These are phyloP conservation scores for Ceratobasidium sp. DNA, from an alignment of 1,284 basidiomycete genomes.

Conservation along the genomic window DNA sequence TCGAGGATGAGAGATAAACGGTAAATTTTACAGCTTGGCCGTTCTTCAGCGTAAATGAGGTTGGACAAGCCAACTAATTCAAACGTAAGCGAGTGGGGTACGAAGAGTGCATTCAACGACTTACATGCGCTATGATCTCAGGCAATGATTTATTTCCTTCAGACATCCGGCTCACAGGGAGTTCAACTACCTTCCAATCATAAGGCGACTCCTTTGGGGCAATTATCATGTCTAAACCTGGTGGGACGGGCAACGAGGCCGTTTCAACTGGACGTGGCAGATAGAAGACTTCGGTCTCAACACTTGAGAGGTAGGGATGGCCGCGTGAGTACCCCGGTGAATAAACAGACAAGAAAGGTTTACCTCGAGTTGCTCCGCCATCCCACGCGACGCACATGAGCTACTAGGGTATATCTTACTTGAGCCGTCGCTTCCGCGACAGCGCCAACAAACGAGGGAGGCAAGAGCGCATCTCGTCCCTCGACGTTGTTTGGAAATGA, in stretches of 20 bases:
- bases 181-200: slow-evolving; percentile 14
- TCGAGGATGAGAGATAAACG: slow-evolving; percentile 22
- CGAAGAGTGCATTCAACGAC: not conserved
- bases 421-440: slow-evolving; percentile 1
- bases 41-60: not conserved
- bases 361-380: slow-evolving; percentile 29
- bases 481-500: slow-evolving; percentile 2
- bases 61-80: slow-evolving; percentile 18
- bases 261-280: slow-evolving; percentile 7
- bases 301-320: not conserved
- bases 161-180: not conserved
- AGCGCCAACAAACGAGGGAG: slow-evolving; percentile 18
- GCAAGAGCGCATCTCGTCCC: not conserved
- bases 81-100: not conserved
- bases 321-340: no score
- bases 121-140: slow-evolving; percentile 27
- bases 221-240: not conserved
- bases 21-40: not conserved
- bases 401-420: slow-evolving; percentile 13
- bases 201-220: slow-evolving; percentile 26
- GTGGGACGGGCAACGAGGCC: not conserved
- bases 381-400: slow-evolving; percentile 18
- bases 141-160: slow-evolving; percentile 6
- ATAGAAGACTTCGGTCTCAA: slow-evolving; percentile 29
- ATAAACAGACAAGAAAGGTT: not conserved